These are phyloP conservation scores for Neurospora sp. DNA, from an alignment of 2,329 filamentous ascomycete species.

Conservation along the genomic window DNA sequence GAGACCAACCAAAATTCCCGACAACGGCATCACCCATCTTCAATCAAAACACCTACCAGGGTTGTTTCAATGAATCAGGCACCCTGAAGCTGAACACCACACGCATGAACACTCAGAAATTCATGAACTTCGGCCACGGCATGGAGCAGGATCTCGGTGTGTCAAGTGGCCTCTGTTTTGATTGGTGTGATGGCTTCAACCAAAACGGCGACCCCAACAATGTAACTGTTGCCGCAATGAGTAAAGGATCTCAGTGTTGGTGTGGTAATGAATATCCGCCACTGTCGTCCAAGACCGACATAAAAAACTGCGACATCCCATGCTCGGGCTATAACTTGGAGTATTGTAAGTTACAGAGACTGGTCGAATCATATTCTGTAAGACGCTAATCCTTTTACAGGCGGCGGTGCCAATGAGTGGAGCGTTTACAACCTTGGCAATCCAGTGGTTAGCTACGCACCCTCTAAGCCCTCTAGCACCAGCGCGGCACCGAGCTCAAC, in stretches of 20 bases:
- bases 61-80: constrained; percentile 38
- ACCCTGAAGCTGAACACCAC: constrained; percentile 23
- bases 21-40: not conserved
- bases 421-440: constrained; percentile 43
- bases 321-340: constrained; percentile 55
- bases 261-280: constrained; percentile 64
- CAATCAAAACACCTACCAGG: constrained; percentile 12
- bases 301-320: constrained; percentile 50
- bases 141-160: not conserved
- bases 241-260: constrained; percentile 53
- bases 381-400: constrained; percentile 25
- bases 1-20: not conserved
- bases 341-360: constrained; percentile 46
- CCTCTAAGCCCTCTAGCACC: constrained; percentile 2
- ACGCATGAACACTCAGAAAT: not conserved
- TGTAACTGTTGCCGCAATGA: constrained; percentile 48
- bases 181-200: too few relatives aligned
- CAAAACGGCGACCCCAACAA: too few relatives aligned
- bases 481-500: constrained; percentile 18
- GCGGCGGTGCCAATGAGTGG: constrained; percentile 42
- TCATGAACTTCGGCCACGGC: not conserved
- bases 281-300: constrained; percentile 38
- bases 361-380: not conserved
- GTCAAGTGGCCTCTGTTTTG: not conserved
- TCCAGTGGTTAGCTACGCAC: fast-evolving